Evolutionary conservation across 2,329 filamentous ascomycete species (phyloP).

Genomic region (Cytospora paraplurivora): DNA sequence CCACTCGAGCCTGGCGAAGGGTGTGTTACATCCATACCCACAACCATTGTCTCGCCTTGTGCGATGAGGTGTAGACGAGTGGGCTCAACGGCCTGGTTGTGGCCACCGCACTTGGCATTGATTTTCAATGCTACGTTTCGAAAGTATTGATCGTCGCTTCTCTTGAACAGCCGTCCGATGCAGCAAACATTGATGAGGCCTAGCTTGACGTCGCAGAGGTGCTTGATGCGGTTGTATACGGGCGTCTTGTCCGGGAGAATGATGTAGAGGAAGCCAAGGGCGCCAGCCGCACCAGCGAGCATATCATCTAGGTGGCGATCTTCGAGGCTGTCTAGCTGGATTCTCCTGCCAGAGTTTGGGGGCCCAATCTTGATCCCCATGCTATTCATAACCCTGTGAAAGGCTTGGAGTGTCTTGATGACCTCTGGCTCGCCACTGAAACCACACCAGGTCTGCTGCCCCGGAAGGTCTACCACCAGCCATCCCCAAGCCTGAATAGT

Average conservation of each 20-base stretch:
- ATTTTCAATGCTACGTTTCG: slow-evolving; percentile 63
- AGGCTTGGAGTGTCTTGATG: neutral
- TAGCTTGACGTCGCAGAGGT: slow-evolving; percentile 54
- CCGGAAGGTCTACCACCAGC: neutral
- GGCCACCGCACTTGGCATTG: slow-evolving; percentile 65
- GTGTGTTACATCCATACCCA: slow-evolving; percentile 75
- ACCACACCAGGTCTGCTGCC: neutral
- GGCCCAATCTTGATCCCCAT: slow-evolving; percentile 22
- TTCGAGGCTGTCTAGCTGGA: neutral
- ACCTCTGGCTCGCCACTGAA: neutral
- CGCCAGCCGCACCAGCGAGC: neutral
- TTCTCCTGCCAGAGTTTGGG: neutral
- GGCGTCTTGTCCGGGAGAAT: slow-evolving; percentile 46
- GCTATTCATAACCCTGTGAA: slow-evolving; percentile 7
- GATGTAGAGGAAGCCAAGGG: slow-evolving; percentile 48
- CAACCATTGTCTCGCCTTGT: slow-evolving; percentile 65
- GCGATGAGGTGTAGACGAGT: slow-evolving; percentile 53
- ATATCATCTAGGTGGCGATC: neutral
- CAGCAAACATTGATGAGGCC: slow-evolving; percentile 62
- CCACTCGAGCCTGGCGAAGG: slow-evolving; percentile 64
- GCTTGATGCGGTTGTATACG: slow-evolving; percentile 61
- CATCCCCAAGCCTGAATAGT: neutral
- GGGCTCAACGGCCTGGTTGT: slow-evolving; percentile 56
- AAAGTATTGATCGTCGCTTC: slow-evolving; percentile 52
- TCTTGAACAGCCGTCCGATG: slow-evolving; percentile 41